Base-by-base conservation (phyloP, 2,329 filamentous ascomycete genomes). In the Berkeleyomyces basicola region DNA sequence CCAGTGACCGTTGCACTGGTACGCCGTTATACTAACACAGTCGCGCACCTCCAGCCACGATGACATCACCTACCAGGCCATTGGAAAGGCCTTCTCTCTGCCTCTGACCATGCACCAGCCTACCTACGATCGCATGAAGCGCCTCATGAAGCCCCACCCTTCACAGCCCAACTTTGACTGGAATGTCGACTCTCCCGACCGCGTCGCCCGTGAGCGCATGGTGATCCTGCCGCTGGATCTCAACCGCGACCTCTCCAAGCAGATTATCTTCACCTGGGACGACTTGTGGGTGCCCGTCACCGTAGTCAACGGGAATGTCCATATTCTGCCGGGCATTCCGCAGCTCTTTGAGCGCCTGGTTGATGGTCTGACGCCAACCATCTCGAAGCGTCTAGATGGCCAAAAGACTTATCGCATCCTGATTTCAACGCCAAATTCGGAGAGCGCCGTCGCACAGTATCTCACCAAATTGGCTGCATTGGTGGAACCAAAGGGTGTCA, bases 1-100 rank as follows among this genome's bases (percentile, higher is more conserved):
- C 51, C 16, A 31, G 4, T 14, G 36, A 7, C 51, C 16, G 11
- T n/a, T 7, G 51, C 39, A 31, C 10, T 16, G 4, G 51, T 55
- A 36, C 43, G 16, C 43, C n/a, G 31, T 39, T 55, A 6, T 55
- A 55, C 51, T 16, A 53, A 39, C 39, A 33, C 16, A 31, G 5
- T 55, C 42, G n/a, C 23, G 11, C 11, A 43, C 39, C 55, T 33
- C 16, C 49, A 95, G 89, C 63, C 92, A 97, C 77, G 93, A 99
- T 73, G 93, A 99, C 71, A 97, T 97, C 68, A 97, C 93, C 36
- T 99, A 99, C 75, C 80, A 88, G 70, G 92, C 90, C 46, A 95
- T 99, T 71, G 91, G 89, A 67, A 90, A 90, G 71, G 93, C 91
- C 6, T 97, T 96, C 72, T 75, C 78, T 51, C 78, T 96, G 6